Base-by-base conservation (phyloP, 1,284 basidiomycete genomes). In the Moesziomyces sp. region DNA sequence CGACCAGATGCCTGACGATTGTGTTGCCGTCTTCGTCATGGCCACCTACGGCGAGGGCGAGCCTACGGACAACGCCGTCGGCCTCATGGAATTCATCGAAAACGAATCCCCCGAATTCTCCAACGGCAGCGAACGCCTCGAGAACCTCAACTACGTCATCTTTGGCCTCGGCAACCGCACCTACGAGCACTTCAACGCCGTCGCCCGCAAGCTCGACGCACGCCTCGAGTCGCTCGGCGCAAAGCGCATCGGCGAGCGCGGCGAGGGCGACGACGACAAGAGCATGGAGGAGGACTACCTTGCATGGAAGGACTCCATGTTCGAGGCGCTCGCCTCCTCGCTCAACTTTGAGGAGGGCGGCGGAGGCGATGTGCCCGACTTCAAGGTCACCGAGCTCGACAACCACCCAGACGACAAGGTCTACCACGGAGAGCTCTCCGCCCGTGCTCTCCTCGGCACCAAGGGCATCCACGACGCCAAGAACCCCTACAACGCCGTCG, bases 201-300 rank as follows among this genome's bases (percentile, higher is more conserved):
- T 97, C 74, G 90, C 92, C 13, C 89, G 91, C 59, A 90, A 91
- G 76, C 88, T 96, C 64, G 95, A 99, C 83, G 83, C 87, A 6
- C 86, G 89, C 46, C 87, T 99, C 60, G 84, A 88, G 10, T 89
- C 90, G 77, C 91, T 96, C 86, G 95, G 94, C 35, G 97, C 90
- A 30, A 86, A 88, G 64, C 90, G 94, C 66, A 92, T 99, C 54
- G 95, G 95, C 53, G 91, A 92, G 84, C 89, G 91, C 45, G 97
- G 96, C 19, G 94, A 98, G 86, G 96, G 96, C 76, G 96, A 99
- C 83, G 96, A 99, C 84, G 96, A 99, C 86, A 97, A 97, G 88
- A 94, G 92, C 83, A 96, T 99, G 93, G 96, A 99, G 85, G 97
- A 99, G 86, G 96, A 99, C 86, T 99, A 98, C 85, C 89, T 99